Base-by-base conservation (phyloP, 371 early-diverging fungal genomes). In the Actinomortierella ambigua region DNA sequence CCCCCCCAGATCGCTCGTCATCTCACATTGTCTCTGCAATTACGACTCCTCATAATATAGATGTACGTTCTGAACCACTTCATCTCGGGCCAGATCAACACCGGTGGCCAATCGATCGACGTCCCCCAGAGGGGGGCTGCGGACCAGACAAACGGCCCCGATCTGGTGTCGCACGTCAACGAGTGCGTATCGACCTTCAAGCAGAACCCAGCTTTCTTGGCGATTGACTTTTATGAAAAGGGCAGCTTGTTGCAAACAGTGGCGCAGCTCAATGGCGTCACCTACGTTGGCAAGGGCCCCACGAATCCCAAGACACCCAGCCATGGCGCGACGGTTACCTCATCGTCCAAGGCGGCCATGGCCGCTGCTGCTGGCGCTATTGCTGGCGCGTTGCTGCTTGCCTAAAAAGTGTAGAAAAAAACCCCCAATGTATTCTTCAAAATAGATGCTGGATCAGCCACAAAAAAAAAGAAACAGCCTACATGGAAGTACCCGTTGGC, bases 151-250 rank as follows among this genome's bases (percentile, higher is more conserved):
- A 87, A 88, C 61, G 42, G 77, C 15, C 59, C 68, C 0, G 63
- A 59, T 27, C 75, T 87, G 9, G 34, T 69, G 49, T 50, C 51
- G 11, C 82, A 86, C 49, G 81, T 82, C 50, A 61, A 81, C 40
- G 65, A 55, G 8, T 86, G 87, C 50, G 62, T 56, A 22, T 23
- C 64, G 3, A 78, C 79, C 2, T 87, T 86, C 63, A 79, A 76
- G 15, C 75, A 78, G 47, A 77, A 79, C 56, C 89, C 91, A 47
- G 92, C 84, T 69, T 93, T 86, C 71, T 75, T 93, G 26, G 81
- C 88, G 0, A 86, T 93, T 4, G 93, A 93, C 76, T 93, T 86
- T 70, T 93, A 88, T 62, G 88, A 93, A 29, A 55, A 80, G 17
- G 92, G 91, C 9, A 68, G 68, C 5, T 48, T 85, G 6, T 61